Percentiles rank a stretch among this genome's conserved stretches.
Conservation (phyloP, 495 filamentous ascomycete species). For the Trichoderma asperelloides region DNA sequence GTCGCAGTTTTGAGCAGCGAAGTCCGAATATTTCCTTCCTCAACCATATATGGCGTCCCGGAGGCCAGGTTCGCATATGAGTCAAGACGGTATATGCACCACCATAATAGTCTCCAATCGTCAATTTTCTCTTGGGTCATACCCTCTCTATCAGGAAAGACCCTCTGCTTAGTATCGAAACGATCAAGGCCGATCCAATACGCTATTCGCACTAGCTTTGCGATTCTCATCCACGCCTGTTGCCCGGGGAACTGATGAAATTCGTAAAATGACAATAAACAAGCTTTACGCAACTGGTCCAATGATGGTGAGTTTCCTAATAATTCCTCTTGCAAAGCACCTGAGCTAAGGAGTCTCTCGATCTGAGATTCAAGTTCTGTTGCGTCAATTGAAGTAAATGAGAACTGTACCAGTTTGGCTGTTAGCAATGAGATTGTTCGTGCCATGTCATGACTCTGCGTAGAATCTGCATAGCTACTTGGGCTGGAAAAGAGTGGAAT, state of each 20-base stretch:
- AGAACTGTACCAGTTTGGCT: too few relatives aligned
- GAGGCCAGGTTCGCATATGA: constrained; percentile 12
- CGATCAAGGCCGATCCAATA: constrained; percentile 12
- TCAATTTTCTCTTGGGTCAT: constrained; percentile 17
- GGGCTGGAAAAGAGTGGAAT: too few relatives aligned
- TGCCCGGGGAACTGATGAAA: constrained; percentile 21
- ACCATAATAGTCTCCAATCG: constrained; percentile 23
- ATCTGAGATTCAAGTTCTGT: too few relatives aligned
- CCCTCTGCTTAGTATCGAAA: too few relatives aligned
- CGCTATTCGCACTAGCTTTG: constrained; percentile 17
- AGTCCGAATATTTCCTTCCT: too few relatives aligned
- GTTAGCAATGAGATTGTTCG: too few relatives aligned
- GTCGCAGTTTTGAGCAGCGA: too few relatives aligned
- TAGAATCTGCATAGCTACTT: too few relatives aligned
- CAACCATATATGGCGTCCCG: not conserved
- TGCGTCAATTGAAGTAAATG: too few relatives aligned
- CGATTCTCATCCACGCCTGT: constrained; percentile 17
- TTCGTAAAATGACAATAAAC: constrained; percentile 19
- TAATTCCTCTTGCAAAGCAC: too few relatives aligned
- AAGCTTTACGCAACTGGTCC: constrained; percentile 19
- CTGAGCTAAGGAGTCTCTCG: too few relatives aligned
- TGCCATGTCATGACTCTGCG: too few relatives aligned
- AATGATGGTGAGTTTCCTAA: constrained; percentile 15
- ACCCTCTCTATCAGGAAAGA: not conserved
- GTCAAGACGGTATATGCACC: constrained; percentile 23